Evolutionary conservation across 2,329 filamentous ascomycete genomes (phyloP).

Genomic region (Laburnicola sp.): DNA sequence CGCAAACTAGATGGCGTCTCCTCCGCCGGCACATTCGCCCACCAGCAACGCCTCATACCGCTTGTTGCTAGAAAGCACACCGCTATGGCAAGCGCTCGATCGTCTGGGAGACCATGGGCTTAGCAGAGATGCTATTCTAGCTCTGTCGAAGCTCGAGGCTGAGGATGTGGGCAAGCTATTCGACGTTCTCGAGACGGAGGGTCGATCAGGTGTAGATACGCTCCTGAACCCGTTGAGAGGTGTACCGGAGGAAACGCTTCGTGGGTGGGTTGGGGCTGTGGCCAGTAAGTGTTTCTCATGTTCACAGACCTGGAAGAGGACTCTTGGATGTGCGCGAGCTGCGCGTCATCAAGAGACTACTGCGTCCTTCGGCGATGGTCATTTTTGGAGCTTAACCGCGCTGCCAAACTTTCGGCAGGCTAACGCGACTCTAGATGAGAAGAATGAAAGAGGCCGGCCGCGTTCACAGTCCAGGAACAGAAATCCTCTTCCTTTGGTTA

Average conservation of each 20-base stretch:
- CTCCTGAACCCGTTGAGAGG: not conserved
- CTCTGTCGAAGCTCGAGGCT: constrained; percentile 1
- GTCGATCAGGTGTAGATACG: not conserved
- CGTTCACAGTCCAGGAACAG: too few relatives aligned
- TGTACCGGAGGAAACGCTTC: not conserved
- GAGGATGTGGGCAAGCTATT: not conserved
- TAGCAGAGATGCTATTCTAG: constrained; percentile 3
- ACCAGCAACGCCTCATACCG: not conserved
- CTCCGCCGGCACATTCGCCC: not conserved
- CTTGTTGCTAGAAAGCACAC: not conserved
- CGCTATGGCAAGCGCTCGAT: not conserved
- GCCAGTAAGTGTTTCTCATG: constrained; percentile 1
- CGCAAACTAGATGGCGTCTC: not conserved
- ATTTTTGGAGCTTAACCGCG: too few relatives aligned
- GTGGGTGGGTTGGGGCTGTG: not conserved
- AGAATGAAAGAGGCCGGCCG: constrained; percentile 1
- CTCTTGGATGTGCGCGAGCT: too few relatives aligned
- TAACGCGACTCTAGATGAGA: constrained; percentile 2
- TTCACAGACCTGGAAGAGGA: not conserved
- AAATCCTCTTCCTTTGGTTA: not conserved
- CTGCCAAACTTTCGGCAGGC: too few relatives aligned
- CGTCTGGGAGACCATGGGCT: not conserved
- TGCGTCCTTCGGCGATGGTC: too few relatives aligned
- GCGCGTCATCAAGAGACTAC: too few relatives aligned
- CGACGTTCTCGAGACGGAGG: not conserved